These are phyloP conservation scores for Panellus pusillus DNA, from an alignment of 768 basidiomycete species.

Conservation along the genomic window DNA sequence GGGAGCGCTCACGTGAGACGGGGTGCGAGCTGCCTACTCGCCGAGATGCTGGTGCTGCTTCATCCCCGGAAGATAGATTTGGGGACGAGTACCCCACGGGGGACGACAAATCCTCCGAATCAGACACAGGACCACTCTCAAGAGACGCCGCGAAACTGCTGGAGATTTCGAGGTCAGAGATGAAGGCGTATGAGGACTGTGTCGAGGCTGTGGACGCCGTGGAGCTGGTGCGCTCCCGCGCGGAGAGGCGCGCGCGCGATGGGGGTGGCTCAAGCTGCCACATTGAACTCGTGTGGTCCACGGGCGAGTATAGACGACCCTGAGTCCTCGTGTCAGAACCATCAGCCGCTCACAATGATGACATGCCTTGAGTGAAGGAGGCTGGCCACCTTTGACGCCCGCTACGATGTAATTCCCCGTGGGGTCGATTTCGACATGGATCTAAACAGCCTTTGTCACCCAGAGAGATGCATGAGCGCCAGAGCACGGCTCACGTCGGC, in stretches of 20 bases:
- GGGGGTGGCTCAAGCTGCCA: slow-evolving; percentile 80
- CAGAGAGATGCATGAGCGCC: background rate
- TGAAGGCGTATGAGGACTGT: slow-evolving; percentile 77
- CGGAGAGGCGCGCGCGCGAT: slow-evolving; percentile 44
- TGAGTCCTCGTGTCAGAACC: slow-evolving; percentile 26
- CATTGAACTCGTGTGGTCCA: slow-evolving; percentile 64
- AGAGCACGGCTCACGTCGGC: slow-evolving; percentile 54
- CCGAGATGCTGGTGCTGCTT: slow-evolving; percentile 32
- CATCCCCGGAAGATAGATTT: slow-evolving; percentile 57
- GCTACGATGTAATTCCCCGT: slow-evolving; percentile 62
- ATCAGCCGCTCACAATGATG: background rate
- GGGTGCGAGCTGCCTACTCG: slow-evolving; percentile 33
- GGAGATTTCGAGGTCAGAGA: slow-evolving; percentile 84
- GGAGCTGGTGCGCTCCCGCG: slow-evolving; percentile 73
- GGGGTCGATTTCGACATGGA: slow-evolving; percentile 48
- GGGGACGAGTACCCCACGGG: slow-evolving; percentile 68
- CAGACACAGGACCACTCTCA: slow-evolving; percentile 71
- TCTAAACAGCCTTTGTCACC: slow-evolving; percentile 8
- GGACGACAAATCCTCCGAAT: slow-evolving; percentile 61
- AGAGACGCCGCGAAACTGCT: slow-evolving; percentile 84
- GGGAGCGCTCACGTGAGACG: slow-evolving; percentile 56
- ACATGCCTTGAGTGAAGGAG: slow-evolving; percentile 72
- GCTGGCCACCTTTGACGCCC: slow-evolving; percentile 61
- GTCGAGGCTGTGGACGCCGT: slow-evolving; percentile 74
- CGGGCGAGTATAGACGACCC: slow-evolving; percentile 73